Evolutionary conservation across 1,139 yeast species (phyloP).

Genomic region (Pichia sp.): DNA sequence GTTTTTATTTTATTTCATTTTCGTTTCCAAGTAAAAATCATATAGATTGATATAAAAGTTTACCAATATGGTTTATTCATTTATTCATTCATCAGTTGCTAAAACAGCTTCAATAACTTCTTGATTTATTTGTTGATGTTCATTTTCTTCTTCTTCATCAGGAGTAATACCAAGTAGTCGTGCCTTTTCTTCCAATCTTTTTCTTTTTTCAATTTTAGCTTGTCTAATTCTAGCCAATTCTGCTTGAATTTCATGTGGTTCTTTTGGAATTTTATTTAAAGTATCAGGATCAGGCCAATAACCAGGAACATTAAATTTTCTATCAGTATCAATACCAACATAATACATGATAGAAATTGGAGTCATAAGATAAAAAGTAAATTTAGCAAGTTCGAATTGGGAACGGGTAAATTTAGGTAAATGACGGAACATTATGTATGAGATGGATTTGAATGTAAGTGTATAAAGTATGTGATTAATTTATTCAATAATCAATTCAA

Average conservation of each 20-base stretch:
- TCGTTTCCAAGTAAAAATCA: too few species aligned
- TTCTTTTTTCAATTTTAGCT: constrained; percentile 67
- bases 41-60: too few species aligned
- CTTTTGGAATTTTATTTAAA: constrained; percentile 84
- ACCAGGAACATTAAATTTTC: constrained; percentile 86
- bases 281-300: constrained; percentile 97
- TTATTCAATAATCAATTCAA: too few species aligned
- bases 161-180: constrained; percentile 56
- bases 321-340: constrained; percentile 85
- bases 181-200: constrained; percentile 67
- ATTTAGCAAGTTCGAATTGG: constrained; percentile 39
- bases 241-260: constrained; percentile 84
- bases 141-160: constrained; percentile 12
- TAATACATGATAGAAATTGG: constrained; percentile 89
- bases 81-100: constrained; percentile 8
- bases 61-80: too few species aligned
- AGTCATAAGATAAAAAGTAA: constrained; percentile 77
- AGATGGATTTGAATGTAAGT: too few species aligned
- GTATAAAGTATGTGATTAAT: too few species aligned
- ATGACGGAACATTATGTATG: neutral
- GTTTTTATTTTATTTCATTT: too few species aligned
- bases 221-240: constrained; percentile 82
- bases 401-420: constrained; percentile 28
- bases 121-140: constrained; percentile 6
- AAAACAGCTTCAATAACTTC: constrained; percentile 10